A percentile compares a stretch with the other conserved stretches of the same genome.
Evolutionary conservation across 2,329 filamentous ascomycete genomes (phyloP).

Genomic region (Pestalotiopsis sp.): DNA sequence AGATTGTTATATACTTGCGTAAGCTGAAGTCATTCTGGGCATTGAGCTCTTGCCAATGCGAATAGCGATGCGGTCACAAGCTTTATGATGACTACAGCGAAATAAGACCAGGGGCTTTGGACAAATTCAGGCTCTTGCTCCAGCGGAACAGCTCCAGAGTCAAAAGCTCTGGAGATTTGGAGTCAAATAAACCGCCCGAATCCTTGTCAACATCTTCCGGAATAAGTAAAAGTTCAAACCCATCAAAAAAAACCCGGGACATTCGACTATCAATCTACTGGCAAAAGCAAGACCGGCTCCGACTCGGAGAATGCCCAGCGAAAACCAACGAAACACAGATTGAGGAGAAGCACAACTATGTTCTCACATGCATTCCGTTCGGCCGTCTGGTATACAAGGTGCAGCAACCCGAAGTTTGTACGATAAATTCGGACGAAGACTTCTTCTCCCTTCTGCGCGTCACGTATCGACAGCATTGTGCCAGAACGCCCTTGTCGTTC

Average conservation of each 20-base stretch:
- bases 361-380: slow-evolving; percentile 20
- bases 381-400: slow-evolving; percentile 15
- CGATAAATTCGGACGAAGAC: slow-evolving; percentile 20
- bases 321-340: not conserved
- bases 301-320: not conserved
- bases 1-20: slow-evolving; percentile 2
- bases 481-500: not conserved
- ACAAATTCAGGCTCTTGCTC: not conserved
- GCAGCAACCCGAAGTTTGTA: slow-evolving; percentile 21
- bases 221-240: not conserved
- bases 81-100: not conserved
- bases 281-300: not conserved
- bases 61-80: not conserved
- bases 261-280: not conserved
- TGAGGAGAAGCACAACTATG: slow-evolving; percentile 15
- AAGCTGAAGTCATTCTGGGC: not conserved
- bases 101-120: not conserved
- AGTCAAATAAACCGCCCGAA: not conserved
- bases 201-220: not conserved
- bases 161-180: not conserved
- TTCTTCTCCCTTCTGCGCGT: slow-evolving; percentile 20
- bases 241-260: not conserved
- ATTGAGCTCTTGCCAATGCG: too few species aligned
- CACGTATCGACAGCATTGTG: slow-evolving; percentile 6
- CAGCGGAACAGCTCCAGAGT: not conserved